Conservation (phyloP, 768 basidiomycete species). For the Naematelia aurantialba region DNA sequence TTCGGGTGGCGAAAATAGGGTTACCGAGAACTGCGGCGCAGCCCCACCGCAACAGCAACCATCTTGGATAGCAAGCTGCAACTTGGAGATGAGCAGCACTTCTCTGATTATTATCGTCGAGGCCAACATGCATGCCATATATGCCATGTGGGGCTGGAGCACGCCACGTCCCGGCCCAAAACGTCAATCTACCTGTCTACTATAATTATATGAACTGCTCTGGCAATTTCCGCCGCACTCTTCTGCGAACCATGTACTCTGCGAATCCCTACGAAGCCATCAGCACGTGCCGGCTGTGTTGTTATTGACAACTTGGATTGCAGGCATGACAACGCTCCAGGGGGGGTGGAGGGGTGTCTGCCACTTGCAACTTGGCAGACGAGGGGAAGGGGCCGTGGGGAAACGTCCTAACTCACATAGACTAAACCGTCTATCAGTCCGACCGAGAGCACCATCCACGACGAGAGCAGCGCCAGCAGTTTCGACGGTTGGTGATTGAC, state of each 20-base stretch:
- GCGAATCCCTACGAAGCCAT: conserved; percentile 34
- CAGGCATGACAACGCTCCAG: too few relatives aligned
- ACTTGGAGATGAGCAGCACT: too few relatives aligned
- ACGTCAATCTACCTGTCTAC: too few relatives aligned
- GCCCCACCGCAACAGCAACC: too few relatives aligned
- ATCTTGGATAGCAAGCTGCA: too few relatives aligned
- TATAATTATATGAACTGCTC: conserved; percentile 17
- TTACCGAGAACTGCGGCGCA: neutral
- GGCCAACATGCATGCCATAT: too few relatives aligned
- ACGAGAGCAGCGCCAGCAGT: conserved; percentile 31
- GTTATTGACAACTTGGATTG: neutral
- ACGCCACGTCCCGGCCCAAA: too few relatives aligned
- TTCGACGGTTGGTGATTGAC: conserved; percentile 23
- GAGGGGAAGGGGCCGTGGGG: neutral
- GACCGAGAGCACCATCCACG: conserved; percentile 45
- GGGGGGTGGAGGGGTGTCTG: too few relatives aligned
- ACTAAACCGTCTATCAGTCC: conserved; percentile 45
- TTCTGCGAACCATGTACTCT: conserved; percentile 37
- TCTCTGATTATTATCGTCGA: too few relatives aligned
- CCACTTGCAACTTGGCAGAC: too few relatives aligned
- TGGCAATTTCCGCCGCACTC: conserved; percentile 44
- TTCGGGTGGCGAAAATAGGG: neutral
- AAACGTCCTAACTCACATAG: conserved; percentile 38
- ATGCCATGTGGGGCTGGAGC: too few relatives aligned
- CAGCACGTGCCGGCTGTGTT: neutral